A percentile compares a stretch with the other conserved stretches of the same genome.
phyloP scores from a whole-genome alignment of 1,139 yeast genomes.

The Hyphopichia khmerensis region DNA sequence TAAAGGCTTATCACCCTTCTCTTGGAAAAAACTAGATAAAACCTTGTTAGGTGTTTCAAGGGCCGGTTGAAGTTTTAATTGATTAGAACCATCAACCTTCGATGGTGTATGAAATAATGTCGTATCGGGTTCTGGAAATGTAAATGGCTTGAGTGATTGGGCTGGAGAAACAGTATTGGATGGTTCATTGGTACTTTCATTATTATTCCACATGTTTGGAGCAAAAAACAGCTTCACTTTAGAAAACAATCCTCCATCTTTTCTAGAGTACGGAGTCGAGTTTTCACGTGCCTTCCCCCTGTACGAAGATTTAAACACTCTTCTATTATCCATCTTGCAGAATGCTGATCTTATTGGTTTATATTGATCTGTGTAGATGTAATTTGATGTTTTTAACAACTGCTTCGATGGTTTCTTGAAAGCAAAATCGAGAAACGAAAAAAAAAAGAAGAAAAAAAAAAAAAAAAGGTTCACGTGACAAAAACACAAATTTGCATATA shows the following conservation, averaged over 20 bases:
- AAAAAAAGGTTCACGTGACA: too few relatives aligned
- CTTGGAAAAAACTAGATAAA: slow-evolving; percentile 68
- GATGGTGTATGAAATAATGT: slow-evolving; percentile 7
- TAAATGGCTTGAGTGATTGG: slow-evolving; percentile 9
- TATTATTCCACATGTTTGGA: slow-evolving; percentile 5
- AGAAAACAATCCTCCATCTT: slow-evolving; percentile 24
- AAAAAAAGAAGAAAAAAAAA: too few relatives aligned
- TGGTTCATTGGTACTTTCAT: slow-evolving; percentile 7
- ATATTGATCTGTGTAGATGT: not conserved
- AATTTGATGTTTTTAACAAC: too few relatives aligned
- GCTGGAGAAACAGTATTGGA: not conserved
- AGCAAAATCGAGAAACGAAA: too few relatives aligned
- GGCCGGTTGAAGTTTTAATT: slow-evolving; percentile 1
- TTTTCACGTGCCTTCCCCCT: slow-evolving; percentile 21
- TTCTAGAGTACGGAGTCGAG: slow-evolving; percentile 20
- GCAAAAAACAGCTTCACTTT: slow-evolving; percentile 32
- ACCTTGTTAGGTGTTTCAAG: slow-evolving; percentile 46
- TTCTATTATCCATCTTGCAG: slow-evolving; percentile 43
- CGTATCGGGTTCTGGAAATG: slow-evolving; percentile 12
- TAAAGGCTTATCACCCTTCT: slow-evolving; percentile 74
- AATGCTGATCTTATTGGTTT: not conserved
- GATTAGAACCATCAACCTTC: not conserved
- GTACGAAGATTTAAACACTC: slow-evolving; percentile 30
- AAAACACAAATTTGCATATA: too few relatives aligned
- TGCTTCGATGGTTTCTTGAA: too few relatives aligned